Evolutionary conservation across 2,329 filamentous ascomycete species (phyloP).

Genomic region (Metarhizium rileyi): DNA sequence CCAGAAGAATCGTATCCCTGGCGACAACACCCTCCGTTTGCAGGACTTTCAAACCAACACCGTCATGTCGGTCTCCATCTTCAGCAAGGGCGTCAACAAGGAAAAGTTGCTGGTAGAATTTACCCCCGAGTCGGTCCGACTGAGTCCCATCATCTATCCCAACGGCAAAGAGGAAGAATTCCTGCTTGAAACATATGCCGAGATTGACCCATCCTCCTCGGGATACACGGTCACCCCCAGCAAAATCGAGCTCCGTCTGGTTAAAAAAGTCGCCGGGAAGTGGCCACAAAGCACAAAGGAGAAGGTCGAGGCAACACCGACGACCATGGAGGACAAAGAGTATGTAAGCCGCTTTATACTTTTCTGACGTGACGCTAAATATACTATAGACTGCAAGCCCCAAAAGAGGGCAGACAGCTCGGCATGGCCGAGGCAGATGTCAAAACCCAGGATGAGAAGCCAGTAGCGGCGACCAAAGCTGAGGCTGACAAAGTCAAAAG

Average conservation of each 20-base stretch:
- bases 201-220: conserved; percentile 52
- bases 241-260: conserved; percentile 70
- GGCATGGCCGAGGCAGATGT: not conserved
- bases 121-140: conserved; percentile 14
- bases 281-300: conserved; percentile 40
- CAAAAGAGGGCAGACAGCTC: not conserved
- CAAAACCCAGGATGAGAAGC: not conserved
- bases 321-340: not conserved
- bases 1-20: conserved; percentile 12
- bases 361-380: not conserved
- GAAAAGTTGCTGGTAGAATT: conserved; percentile 30
- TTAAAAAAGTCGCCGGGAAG: conserved; percentile 58
- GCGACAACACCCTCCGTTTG: conserved; percentile 16
- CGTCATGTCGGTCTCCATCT: conserved; percentile 29
- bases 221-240: conserved; percentile 58
- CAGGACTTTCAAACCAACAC: conserved; percentile 28
- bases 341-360: not conserved
- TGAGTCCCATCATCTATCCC: conserved; percentile 24
- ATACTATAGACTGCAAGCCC: not conserved
- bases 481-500: not conserved
- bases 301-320: not conserved
- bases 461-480: not conserved
- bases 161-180: conserved; percentile 51
- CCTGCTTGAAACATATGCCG: conserved; percentile 53
- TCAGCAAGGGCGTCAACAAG: conserved; percentile 32